phyloP scores from a whole-genome alignment of 2,329 filamentous ascomycete species.

The Penicillium nordicum region DNA sequence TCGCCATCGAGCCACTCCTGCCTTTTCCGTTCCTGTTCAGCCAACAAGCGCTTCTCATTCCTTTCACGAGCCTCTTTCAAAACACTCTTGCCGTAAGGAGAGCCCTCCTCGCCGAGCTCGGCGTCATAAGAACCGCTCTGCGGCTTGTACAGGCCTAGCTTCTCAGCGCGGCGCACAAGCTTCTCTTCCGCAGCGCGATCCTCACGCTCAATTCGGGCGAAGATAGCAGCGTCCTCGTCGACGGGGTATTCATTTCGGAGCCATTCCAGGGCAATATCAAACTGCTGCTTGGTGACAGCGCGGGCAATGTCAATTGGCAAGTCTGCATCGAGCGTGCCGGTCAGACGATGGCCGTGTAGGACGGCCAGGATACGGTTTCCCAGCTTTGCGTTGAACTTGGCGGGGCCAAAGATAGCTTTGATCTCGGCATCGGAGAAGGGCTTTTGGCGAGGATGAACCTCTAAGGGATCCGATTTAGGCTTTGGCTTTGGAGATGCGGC shows the following conservation, averaged over 20 bases:
- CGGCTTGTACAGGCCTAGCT: slow-evolving; percentile 42
- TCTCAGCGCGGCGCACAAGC: slow-evolving; percentile 37
- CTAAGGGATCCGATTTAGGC: slow-evolving; percentile 9
- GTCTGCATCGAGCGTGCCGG: slow-evolving; percentile 46
- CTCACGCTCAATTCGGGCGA: slow-evolving; percentile 43
- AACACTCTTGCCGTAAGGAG: slow-evolving; percentile 44
- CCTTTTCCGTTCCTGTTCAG: slow-evolving; percentile 49
- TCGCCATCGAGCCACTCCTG: slow-evolving; percentile 54
- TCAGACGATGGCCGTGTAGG: slow-evolving; percentile 43
- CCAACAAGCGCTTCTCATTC: slow-evolving; percentile 40
- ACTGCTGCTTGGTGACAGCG: slow-evolving; percentile 30
- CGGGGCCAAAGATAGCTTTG: slow-evolving; percentile 35
- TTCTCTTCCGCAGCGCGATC: slow-evolving; percentile 38
- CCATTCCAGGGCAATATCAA: slow-evolving; percentile 41
- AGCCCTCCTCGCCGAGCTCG: slow-evolving; percentile 40
- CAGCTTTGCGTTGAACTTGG: slow-evolving; percentile 27
- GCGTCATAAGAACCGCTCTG: slow-evolving; percentile 46
- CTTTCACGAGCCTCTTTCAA: slow-evolving; percentile 38
- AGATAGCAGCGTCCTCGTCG: slow-evolving; percentile 50
- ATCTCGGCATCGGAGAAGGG: slow-evolving; percentile 35
- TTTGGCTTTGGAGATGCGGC: slow-evolving; percentile 10
- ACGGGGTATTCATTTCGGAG: slow-evolving; percentile 42
- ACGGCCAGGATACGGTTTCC: slow-evolving; percentile 40
- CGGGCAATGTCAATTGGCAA: slow-evolving; percentile 40
- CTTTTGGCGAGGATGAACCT: slow-evolving; percentile 21